phyloP scores from a whole-genome alignment of 371 early-diverging fungal genomes.

The Mortierella sp. region DNA sequence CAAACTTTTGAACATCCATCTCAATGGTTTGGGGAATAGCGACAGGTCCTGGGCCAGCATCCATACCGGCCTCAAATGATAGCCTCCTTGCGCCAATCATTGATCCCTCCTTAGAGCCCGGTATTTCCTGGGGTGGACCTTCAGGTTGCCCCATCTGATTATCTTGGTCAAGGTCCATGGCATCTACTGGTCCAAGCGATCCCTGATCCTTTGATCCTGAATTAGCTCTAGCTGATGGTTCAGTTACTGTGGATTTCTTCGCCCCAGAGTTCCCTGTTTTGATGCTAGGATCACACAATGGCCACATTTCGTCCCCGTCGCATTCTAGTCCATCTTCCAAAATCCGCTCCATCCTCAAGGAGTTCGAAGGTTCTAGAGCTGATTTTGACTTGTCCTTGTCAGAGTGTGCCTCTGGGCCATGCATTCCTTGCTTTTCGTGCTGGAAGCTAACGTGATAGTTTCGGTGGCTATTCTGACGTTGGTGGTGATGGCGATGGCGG shows the following conservation, averaged over 20 bases:
- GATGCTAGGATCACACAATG: no score
- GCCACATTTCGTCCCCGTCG: no score
- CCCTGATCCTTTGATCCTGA: background rate
- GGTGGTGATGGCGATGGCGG: slow-evolving; percentile 6
- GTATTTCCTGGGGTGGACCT: slow-evolving; percentile 13
- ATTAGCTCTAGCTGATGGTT: background rate
- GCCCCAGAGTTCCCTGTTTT: no score
- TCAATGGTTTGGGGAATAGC: slow-evolving; percentile 34
- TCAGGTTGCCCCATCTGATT: slow-evolving; percentile 11
- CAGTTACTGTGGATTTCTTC: no score
- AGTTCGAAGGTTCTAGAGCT: no score
- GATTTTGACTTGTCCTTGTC: no score
- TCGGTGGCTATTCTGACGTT: background rate
- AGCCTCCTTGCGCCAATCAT: background rate
- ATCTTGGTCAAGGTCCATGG: background rate
- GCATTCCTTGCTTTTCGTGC: no score
- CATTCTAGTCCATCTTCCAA: no score
- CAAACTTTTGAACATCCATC: slow-evolving; percentile 53
- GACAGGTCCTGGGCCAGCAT: slow-evolving; percentile 19
- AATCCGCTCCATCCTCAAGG: no score
- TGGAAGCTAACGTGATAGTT: background rate
- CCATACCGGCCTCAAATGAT: background rate
- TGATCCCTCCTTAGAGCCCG: slow-evolving; percentile 28
- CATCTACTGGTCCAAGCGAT: background rate
- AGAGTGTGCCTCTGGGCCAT: no score